Evolutionary conservation across 2,329 filamentous ascomycete genomes (phyloP).

Genomic region (Hypoxylon sp.): DNA sequence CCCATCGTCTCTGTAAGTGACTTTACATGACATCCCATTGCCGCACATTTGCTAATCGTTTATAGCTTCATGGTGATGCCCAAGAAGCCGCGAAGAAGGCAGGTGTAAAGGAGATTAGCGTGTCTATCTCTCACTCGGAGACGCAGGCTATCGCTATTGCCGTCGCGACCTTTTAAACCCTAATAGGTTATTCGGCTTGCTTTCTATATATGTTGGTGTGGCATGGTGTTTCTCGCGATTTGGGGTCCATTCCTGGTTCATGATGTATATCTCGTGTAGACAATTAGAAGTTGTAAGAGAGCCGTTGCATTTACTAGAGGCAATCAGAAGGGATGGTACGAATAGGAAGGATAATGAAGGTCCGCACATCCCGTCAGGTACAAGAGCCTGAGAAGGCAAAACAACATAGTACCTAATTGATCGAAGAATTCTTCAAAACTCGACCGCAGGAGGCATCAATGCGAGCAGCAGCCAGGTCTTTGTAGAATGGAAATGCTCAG

Average conservation of each 20-base stretch:
- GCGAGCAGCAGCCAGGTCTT: not conserved
- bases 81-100: conserved; percentile 86
- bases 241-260: conserved; percentile 23
- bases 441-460: not conserved
- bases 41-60: conserved; percentile 57
- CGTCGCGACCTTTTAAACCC: conserved; percentile 79
- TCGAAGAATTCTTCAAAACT: not conserved
- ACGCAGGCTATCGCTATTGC: conserved; percentile 95
- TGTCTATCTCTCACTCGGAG: conserved; percentile 97
- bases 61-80: conserved; percentile 87
- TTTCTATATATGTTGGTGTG: conserved; percentile 28
- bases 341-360: conserved; percentile 9
- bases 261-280: conserved; percentile 42
- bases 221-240: conserved; percentile 28
- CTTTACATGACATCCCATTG: conserved; percentile 9
- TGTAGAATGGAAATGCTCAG: conserved; percentile 1
- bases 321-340: not conserved
- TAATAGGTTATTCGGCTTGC: not conserved
- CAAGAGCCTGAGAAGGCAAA: not conserved
- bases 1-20: conserved; percentile 85
- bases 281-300: conserved; percentile 23
- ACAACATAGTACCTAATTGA: conserved; percentile 13
- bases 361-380: conserved; percentile 1
- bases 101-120: conserved; percentile 87
- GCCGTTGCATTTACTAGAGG: conserved; percentile 18